Conservation (phyloP, 306 rosid species). For the Inga oerstediana region DNA sequence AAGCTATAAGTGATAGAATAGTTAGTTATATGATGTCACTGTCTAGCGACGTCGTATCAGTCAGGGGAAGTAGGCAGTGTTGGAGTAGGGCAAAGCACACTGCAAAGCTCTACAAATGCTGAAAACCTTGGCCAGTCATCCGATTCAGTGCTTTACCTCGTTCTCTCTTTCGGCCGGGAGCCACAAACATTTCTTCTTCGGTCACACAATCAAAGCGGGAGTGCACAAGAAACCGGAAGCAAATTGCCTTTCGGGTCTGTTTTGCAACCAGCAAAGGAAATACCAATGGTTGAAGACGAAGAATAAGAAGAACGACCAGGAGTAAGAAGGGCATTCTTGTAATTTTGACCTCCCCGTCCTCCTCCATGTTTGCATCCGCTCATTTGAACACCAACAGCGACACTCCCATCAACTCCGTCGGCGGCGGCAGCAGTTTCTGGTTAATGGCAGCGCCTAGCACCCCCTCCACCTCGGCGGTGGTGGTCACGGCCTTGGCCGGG, state of each 20-base stretch:
- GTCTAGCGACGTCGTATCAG: neutral
- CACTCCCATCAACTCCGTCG: conserved; percentile 9
- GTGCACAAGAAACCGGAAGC: conserved; percentile 13
- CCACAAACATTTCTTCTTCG: conserved; percentile 18
- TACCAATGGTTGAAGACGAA: neutral
- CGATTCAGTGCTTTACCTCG: neutral
- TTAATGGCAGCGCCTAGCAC: neutral
- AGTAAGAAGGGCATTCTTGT: conserved; percentile 31
- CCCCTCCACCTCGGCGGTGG: conserved; percentile 22
- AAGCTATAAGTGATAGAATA: neutral
- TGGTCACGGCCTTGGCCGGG: conserved; percentile 19
- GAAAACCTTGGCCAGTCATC: neutral
- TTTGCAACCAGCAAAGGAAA: neutral
- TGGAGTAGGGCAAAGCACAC: neutral
- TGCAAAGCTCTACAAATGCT: neutral
- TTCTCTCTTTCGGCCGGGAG: conserved; percentile 17
- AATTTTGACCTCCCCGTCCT: neutral
- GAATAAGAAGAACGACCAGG: neutral
- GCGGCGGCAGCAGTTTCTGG: conserved; percentile 10
- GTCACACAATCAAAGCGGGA: conserved; percentile 7
- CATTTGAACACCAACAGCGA: conserved; percentile 14
- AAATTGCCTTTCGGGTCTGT: conserved; percentile 23
- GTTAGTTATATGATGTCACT: neutral
- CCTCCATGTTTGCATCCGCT: conserved; percentile 12
- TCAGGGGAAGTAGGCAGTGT: neutral